Base-by-base conservation (phyloP, 2,329 filamentous ascomycete genomes). In the Fusarium anguioides region DNA sequence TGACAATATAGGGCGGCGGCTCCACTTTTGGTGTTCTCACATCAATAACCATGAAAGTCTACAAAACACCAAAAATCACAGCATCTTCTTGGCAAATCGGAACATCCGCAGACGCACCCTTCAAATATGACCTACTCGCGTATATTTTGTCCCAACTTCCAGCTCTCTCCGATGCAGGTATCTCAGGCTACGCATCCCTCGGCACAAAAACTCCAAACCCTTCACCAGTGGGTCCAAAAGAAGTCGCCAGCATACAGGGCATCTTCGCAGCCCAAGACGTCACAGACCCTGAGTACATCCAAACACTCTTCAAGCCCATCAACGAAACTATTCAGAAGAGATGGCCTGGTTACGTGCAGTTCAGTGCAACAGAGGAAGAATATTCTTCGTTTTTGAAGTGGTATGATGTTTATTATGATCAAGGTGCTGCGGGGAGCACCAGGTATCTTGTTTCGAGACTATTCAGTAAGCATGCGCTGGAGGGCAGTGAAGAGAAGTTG, bases 11-110 rank as follows among this genome's bases (percentile, higher is more conserved):
- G 83, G 86, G 86, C 8, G 86, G 87, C 5, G 86, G 85, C 3
- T 84, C 83, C 20, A 89, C 86, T 0, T 91, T 88, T 70, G 87
- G 86, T 0, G 80, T 90, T 3, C 81, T 90, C 21, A 83, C 82
- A 3, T 87, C 85, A 0, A 77, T 89, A 33, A 89, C 87, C 0
- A 74, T 86, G 15, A 83, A 83, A 60, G 83, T 85, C 0, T 80
- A 86, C 66, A 81, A 82, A 0, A 81, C 81, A 3, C 78, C 78
- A 8, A 72, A 73, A 29, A 75, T 81, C 33, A 53, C 70, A 1
- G 60, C 70, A 12, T 62, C 72, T 8, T 49, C 59, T 1, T 72
- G 72, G 24, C 46, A 69, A 6, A 44, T 77, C 3, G 57, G 74
- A 15, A 70, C 71, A 0, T 55, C 68, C 5, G 62, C 74, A 2